Percentiles rank a stretch among this genome's conserved stretches.
phyloP scores from a whole-genome alignment of 148 eudicot genomes.

The Vaccinium myrtillus region DNA sequence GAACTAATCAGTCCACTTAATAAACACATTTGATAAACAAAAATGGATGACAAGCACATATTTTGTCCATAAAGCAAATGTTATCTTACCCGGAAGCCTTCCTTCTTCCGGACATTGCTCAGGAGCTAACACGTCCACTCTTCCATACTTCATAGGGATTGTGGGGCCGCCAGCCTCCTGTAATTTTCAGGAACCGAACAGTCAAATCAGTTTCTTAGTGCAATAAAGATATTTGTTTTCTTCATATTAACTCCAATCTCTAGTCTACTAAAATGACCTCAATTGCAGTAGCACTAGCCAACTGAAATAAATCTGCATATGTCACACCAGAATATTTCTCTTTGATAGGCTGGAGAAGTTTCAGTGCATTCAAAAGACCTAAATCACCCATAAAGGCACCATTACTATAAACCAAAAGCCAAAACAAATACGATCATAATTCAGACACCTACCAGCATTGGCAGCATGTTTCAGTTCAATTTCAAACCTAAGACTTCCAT shows the following conservation, averaged over 20 bases:
- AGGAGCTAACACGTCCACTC: slow-evolving; percentile 81
- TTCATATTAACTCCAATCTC: background rate
- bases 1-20: background rate
- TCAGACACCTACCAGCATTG: slow-evolving; percentile 67
- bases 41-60: slow-evolving; percentile 1
- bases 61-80: background rate
- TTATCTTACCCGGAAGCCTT: slow-evolving; percentile 82
- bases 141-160: slow-evolving; percentile 94
- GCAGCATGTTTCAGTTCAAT: slow-evolving; percentile 92
- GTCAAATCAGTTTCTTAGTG: background rate
- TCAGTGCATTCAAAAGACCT: slow-evolving; percentile 97
- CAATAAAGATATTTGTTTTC: slow-evolving; percentile 2
- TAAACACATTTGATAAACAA: background rate
- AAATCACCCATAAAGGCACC: slow-evolving; percentile 28
- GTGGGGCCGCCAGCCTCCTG: slow-evolving; percentile 99
- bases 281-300: slow-evolving; percentile 98
- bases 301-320: slow-evolving; percentile 92
- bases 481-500: slow-evolving; percentile 92
- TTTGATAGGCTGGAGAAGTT: slow-evolving; percentile 90
- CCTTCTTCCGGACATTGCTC: slow-evolving; percentile 99
- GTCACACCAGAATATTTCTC: slow-evolving; percentile 85
- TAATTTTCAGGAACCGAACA: slow-evolving; percentile 16
- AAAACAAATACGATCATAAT: background rate
- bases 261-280: slow-evolving; percentile 52
- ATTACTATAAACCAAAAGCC: slow-evolving; percentile 2